These are phyloP conservation scores for Puya raimondii DNA, from an alignment of 176 grass and related monocot species.

Conservation along the genomic window DNA sequence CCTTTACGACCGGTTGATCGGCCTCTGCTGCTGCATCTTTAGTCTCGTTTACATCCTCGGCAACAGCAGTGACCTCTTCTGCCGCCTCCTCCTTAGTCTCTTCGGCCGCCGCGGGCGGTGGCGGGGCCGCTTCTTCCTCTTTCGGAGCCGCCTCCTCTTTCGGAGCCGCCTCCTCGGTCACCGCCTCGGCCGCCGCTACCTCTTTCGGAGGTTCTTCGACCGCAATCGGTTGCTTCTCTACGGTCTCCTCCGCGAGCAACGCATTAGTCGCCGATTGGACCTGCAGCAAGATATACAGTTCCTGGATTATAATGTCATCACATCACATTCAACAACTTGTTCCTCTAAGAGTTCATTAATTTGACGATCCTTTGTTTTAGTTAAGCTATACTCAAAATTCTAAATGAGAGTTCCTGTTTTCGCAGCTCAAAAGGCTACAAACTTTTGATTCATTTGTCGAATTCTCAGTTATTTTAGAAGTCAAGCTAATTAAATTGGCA, in stretches of 20 bases:
- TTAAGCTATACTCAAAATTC: no score
- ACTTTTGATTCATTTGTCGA: neutral
- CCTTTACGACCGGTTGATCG: no score
- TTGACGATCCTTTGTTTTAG: no score
- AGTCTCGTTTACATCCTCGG: no score
- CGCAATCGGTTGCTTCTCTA: slow-evolving; percentile 16
- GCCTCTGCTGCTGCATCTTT: no score
- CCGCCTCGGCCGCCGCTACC: neutral
- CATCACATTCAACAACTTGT: no score
- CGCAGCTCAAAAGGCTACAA: no score
- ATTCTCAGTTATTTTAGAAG: neutral
- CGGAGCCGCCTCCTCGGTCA: neutral
- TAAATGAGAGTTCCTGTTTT: no score
- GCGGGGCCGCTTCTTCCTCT: no score
- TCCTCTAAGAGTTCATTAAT: no score
- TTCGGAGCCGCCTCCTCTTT: neutral
- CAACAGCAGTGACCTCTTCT: neutral
- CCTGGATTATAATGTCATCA: no score
- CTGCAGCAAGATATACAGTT: slow-evolving; percentile 16
- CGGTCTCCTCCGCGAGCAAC: slow-evolving; percentile 35
- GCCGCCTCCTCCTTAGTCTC: slow-evolving; percentile 3
- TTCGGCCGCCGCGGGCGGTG: neutral
- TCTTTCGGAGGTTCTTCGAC: slow-evolving; percentile 16
- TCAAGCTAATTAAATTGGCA: no score
- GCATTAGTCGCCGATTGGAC: slow-evolving; percentile 26